phyloP scores from a whole-genome alignment of 306 rosid species.

The Leucaena leucocephala region DNA sequence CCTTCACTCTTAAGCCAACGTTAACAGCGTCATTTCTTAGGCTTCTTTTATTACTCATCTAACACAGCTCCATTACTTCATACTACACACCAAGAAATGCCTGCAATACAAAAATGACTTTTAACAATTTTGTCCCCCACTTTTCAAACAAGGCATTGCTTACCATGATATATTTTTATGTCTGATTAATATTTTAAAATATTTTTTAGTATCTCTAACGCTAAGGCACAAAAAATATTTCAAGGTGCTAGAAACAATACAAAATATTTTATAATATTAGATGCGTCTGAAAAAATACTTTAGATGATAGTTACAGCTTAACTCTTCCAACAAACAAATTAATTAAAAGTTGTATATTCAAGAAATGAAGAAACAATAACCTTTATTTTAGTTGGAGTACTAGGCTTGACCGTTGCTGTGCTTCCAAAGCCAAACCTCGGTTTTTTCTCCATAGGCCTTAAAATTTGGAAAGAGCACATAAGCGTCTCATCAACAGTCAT shows the following conservation, averaged over 20 bases:
- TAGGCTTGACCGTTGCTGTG: conserved; percentile 41
- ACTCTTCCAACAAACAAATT: too few relatives aligned
- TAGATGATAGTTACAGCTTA: too few relatives aligned
- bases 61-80: conserved; percentile 30
- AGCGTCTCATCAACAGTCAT: conserved; percentile 79
- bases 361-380: conserved; percentile 41
- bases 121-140: not conserved
- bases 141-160: not conserved
- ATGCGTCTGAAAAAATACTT: too few relatives aligned
- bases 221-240: too few relatives aligned
- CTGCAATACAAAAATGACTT: conserved; percentile 30
- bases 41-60: conserved; percentile 22
- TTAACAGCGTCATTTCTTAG: not conserved
- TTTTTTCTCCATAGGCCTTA: conserved; percentile 71
- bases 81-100: conserved; percentile 48
- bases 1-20: not conserved
- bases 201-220: too few relatives aligned
- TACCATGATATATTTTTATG: too few relatives aligned
- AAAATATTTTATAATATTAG: too few relatives aligned
- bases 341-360: not conserved
- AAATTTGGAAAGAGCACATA: conserved; percentile 78
- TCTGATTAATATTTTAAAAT: too few relatives aligned
- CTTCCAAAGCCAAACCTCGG: conserved; percentile 58
- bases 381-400: conserved; percentile 51
- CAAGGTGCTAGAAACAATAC: too few relatives aligned